Evolutionary conservation across 306 rosid species (phyloP), one percentile per base, ranked within the genome.

Genomic region (Comarum palustre): DNA sequence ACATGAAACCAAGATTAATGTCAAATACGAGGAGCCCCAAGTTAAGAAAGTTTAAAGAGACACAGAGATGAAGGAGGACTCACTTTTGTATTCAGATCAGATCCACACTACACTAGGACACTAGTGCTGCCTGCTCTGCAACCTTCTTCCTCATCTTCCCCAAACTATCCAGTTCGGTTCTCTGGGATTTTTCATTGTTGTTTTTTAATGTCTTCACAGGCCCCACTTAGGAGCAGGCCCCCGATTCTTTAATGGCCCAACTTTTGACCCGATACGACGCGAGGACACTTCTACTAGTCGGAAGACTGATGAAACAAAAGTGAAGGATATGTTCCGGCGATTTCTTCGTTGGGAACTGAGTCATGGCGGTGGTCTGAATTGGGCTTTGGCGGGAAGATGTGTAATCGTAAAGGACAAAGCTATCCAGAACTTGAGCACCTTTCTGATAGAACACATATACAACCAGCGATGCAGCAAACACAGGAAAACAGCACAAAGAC

Each of bases 341-440:
- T 46, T 54, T 36, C 59, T 59, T 71, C 29, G 39, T 16, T 1
- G 78, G 77, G 68, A 75, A 57, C 45, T 52, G 6, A 11, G 36
- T 77, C 70, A 75, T 19, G 19, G 31, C 31, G 31, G 39, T 15
- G 82, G 89, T 25, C 79, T 77, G 50, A 77, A 74, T 42, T 74
- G 78, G 75, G 86, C 84, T 66, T 69, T 85, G 66, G 86, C 86
- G n/a, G 69, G 73, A 55, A 85, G 80, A 78, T 84, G 86, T 57
- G 79, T 82, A 46, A 39, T 77, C 27, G 83, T 80, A 55, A 60
- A 63, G 42, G 81, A 61, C 73, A 64, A 82, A 75, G 89, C 69
- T 42, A 82, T 85, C 50, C 77, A 19, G 10, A 80, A 82, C 64
- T 68, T 85, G 68, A 68, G 64, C 50, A n/a, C n/a, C n/a, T n/a